Percentiles rank a stretch among this genome's conserved stretches.
Evolutionary conservation across 2,329 filamentous ascomycete species (phyloP).

Genomic region (Claviceps maximensis): DNA sequence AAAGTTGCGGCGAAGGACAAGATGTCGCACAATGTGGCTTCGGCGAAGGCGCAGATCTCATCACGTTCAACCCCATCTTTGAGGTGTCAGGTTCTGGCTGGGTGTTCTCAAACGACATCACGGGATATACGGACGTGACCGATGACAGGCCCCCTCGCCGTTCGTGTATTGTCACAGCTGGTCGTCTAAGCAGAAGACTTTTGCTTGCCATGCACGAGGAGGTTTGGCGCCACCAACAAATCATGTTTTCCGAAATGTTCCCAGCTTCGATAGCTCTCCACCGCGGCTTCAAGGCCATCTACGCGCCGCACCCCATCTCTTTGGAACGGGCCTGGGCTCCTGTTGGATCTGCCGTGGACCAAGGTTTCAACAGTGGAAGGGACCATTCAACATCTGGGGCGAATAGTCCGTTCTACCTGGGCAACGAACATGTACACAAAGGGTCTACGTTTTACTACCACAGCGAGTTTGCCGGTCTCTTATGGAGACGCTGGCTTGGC

Average conservation of each 20-base stretch:
- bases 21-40: constrained; percentile 47
- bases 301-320: constrained; percentile 71
- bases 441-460: constrained; percentile 81
- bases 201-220: constrained; percentile 64
- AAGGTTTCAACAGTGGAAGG: constrained; percentile 67
- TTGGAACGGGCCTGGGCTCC: constrained; percentile 64
- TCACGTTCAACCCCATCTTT: constrained; percentile 67
- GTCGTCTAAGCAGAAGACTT: constrained; percentile 52
- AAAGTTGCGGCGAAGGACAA: constrained; percentile 38
- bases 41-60: constrained; percentile 60
- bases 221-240: constrained; percentile 51
- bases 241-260: constrained; percentile 73
- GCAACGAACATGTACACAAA: constrained; percentile 70
- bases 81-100: constrained; percentile 58
- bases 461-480: constrained; percentile 58
- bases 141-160: constrained; percentile 40
- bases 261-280: constrained; percentile 57
- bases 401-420: constrained; percentile 52
- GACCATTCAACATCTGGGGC: constrained; percentile 51
- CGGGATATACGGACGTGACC: constrained; percentile 48
- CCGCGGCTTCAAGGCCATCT: constrained; percentile 66
- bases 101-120: constrained; percentile 58
- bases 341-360: constrained; percentile 47
- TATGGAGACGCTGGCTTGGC: constrained; percentile 69
- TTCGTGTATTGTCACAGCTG: constrained; percentile 58